Conservation (phyloP, 768 basidiomycete genomes). For the Hypholoma sublateritium region DNA sequence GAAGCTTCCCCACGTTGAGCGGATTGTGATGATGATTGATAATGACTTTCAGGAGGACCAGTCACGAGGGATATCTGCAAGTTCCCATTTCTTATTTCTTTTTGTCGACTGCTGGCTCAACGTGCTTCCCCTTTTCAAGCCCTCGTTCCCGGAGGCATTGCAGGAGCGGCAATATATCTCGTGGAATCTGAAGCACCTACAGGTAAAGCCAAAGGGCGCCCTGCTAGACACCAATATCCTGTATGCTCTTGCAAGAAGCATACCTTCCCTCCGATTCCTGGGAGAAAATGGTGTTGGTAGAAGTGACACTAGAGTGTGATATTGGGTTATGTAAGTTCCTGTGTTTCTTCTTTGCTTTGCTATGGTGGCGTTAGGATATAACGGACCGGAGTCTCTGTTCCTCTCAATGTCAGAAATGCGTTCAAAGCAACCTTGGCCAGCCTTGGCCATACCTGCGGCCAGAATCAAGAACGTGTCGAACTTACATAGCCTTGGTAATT, state of each 20-base stretch:
- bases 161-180: slow-evolving; percentile 24
- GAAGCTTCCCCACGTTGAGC: slow-evolving; percentile 29
- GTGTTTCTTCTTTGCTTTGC: neutral
- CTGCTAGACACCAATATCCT: slow-evolving; percentile 31
- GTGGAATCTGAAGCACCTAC: slow-evolving; percentile 38
- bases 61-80: slow-evolving; percentile 4
- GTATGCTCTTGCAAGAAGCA: slow-evolving; percentile 26
- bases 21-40: slow-evolving; percentile 30
- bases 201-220: slow-evolving; percentile 34
- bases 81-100: neutral
- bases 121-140: slow-evolving; percentile 11
- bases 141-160: slow-evolving; percentile 26
- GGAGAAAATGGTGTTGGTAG: slow-evolving; percentile 6
- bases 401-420: neutral
- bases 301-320: neutral
- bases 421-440: too few species aligned
- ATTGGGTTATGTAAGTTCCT: neutral
- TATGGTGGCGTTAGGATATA: neutral
- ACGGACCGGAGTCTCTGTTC: neutral
- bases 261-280: slow-evolving; percentile 25
- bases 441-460: too few species aligned
- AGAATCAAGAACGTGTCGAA: too few species aligned
- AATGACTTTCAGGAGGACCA: slow-evolving; percentile 15
- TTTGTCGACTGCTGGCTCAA: neutral
- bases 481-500: neutral